Evolutionary conservation across 202 grass and related monocot species (phyloP).

Genomic region (Setaria viridis): DNA sequence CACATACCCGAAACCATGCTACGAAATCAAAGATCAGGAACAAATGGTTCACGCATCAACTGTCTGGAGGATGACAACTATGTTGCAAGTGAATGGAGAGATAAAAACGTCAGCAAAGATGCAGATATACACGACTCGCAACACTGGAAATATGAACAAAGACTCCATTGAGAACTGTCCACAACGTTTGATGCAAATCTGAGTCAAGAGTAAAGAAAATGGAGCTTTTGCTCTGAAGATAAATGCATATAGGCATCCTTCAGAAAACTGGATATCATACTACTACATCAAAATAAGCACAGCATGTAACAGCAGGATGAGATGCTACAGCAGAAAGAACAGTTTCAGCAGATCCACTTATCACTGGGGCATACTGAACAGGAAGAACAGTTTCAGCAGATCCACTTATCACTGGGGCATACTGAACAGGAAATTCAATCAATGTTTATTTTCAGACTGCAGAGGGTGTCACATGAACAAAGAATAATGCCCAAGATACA

Average conservation of each 20-base stretch:
- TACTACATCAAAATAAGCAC: not conserved
- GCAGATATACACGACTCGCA: not conserved
- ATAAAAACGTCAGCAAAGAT: not conserved
- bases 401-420: not conserved
- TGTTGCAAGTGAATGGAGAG: not conserved
- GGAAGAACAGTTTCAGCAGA: not conserved
- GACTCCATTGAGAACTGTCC: not conserved
- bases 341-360: not conserved
- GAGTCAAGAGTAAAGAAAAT: not conserved
- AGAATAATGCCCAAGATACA: conserved; percentile 42
- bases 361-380: conserved; percentile 22
- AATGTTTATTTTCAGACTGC: conserved; percentile 53
- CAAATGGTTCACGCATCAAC: not conserved
- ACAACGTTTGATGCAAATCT: not conserved
- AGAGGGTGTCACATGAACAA: conserved; percentile 38
- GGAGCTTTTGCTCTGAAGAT: not conserved
- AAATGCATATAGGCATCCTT: not conserved
- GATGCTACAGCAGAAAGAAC: not conserved
- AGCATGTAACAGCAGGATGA: not conserved
- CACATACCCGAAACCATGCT: not conserved
- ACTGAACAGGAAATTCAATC: conserved; percentile 32
- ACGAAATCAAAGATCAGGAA: not conserved
- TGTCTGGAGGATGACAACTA: not conserved
- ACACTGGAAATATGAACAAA: not conserved
- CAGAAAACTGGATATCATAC: not conserved